Conservation (phyloP, 495 filamentous ascomycete species). For the Poronia punctata region DNA sequence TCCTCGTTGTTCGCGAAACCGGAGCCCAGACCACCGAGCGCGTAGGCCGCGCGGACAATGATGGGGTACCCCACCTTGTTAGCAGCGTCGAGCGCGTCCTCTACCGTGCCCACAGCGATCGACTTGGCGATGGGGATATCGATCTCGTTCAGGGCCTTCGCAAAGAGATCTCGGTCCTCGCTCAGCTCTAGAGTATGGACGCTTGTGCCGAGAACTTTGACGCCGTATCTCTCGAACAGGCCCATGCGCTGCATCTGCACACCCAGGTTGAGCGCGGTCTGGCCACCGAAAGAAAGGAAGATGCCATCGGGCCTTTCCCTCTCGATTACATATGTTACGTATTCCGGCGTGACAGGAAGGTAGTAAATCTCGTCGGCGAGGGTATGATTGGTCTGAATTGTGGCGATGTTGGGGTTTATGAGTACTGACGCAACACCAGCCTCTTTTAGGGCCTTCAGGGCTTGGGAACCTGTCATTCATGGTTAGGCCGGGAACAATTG, state of each 20-base stretch:
- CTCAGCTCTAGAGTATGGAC: constrained; percentile 89
- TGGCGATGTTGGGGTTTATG: constrained; percentile 98
- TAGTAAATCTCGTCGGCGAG: constrained; percentile 98
- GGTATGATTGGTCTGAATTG: constrained; percentile 93
- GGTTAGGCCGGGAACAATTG: no score
- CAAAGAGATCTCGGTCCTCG: constrained; percentile 93
- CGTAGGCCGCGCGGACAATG: constrained; percentile 94
- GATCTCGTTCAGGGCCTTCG: constrained; percentile 82
- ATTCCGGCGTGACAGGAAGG: constrained; percentile 91
- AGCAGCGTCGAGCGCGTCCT: constrained; percentile 84
- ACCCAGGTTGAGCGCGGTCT: constrained; percentile 92
- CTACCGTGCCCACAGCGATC: constrained; percentile 81
- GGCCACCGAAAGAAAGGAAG: constrained; percentile 93
- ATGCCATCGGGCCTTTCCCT: constrained; percentile 93
- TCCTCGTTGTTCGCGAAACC: constrained; percentile 94
- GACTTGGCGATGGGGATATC: constrained; percentile 95
- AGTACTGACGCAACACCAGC: constrained; percentile 92
- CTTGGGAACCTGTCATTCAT: constrained; percentile 98
- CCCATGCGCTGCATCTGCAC: constrained; percentile 97
- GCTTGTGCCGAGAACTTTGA: constrained; percentile 90
- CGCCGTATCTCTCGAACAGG: constrained; percentile 87
- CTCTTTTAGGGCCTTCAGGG: constrained; percentile 94
- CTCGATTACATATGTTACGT: constrained; percentile 94
- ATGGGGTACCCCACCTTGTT: constrained; percentile 88
- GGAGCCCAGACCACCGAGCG: constrained; percentile 89